These are phyloP conservation scores for Cryptococcus hybrid DNA, from an alignment of 1,284 basidiomycete genomes.

Conservation along the genomic window DNA sequence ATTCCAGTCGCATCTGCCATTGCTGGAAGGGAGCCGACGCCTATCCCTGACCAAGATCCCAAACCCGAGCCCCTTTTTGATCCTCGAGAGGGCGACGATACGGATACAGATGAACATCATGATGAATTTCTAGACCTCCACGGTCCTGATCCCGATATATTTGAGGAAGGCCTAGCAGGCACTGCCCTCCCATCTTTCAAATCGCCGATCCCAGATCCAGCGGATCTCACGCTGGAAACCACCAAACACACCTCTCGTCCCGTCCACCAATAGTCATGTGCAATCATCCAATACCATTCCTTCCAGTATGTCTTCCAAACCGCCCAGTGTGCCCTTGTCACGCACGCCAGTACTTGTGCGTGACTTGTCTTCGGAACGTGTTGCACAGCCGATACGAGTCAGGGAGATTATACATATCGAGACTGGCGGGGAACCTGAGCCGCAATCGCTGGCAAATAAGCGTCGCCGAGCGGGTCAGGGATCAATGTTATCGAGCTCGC, in stretches of 20 bases:
- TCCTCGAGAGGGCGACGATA: background rate
- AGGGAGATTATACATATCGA: background rate
- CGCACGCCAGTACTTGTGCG: background rate
- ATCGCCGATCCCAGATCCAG: background rate
- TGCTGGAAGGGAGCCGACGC: background rate
- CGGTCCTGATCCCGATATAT: background rate
- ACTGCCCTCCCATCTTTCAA: no score
- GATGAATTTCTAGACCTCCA: background rate
- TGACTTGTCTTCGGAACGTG: background rate
- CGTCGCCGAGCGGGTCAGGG: background rate
- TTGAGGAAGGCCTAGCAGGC: background rate
- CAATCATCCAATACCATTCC: background rate
- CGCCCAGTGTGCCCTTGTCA: background rate
- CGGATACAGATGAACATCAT: background rate
- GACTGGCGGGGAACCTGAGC: background rate
- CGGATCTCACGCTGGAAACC: background rate
- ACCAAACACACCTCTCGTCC: background rate
- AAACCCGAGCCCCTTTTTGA: background rate
- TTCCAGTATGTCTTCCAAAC: background rate
- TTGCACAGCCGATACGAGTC: background rate
- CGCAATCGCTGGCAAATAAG: background rate
- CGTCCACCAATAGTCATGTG: background rate
- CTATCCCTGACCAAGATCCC: background rate
- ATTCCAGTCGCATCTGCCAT: conserved; percentile 21
- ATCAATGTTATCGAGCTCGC: background rate